A percentile compares a stretch with the other conserved stretches of the same genome.
phyloP scores from a whole-genome alignment of 257 asterid species.

The Parsonsia alboflavescens region DNA sequence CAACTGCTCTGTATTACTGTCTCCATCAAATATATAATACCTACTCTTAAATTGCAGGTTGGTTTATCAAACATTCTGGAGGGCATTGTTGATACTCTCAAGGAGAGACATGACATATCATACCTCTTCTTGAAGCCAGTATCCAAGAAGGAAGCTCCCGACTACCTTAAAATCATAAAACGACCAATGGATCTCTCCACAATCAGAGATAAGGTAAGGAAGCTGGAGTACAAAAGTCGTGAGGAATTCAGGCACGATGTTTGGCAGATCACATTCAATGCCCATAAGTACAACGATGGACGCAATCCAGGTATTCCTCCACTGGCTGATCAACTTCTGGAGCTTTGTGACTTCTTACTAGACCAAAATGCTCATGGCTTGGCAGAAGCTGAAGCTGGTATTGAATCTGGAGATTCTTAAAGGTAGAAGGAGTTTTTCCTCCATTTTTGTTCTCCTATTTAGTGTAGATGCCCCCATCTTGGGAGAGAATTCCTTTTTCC shows the following conservation, averaged over 20 bases:
- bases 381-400: constrained; percentile 81
- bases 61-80: constrained; percentile 78
- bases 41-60: constrained; percentile 47
- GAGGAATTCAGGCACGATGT: constrained; percentile 87
- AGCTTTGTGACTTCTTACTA: constrained; percentile 78
- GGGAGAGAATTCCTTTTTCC: neutral
- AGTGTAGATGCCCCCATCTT: neutral
- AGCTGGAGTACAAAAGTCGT: constrained; percentile 72
- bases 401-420: constrained; percentile 29
- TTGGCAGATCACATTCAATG: constrained; percentile 65
- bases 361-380: constrained; percentile 42
- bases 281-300: constrained; percentile 72
- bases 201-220: constrained; percentile 66
- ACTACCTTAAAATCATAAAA: constrained; percentile 50
- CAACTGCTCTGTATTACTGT: neutral
- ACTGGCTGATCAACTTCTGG: constrained; percentile 92
- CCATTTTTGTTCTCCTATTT: neutral
- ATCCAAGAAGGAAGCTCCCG: constrained; percentile 89
- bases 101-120: constrained; percentile 52
- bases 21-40: neutral
- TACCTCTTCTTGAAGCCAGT: constrained; percentile 86
- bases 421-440: constrained; percentile 2
- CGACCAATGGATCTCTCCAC: constrained; percentile 92
- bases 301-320: constrained; percentile 97
- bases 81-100: constrained; percentile 65